phyloP scores from a whole-genome alignment of 306 rosid genomes.

The Citrullus mucosospermus region DNA sequence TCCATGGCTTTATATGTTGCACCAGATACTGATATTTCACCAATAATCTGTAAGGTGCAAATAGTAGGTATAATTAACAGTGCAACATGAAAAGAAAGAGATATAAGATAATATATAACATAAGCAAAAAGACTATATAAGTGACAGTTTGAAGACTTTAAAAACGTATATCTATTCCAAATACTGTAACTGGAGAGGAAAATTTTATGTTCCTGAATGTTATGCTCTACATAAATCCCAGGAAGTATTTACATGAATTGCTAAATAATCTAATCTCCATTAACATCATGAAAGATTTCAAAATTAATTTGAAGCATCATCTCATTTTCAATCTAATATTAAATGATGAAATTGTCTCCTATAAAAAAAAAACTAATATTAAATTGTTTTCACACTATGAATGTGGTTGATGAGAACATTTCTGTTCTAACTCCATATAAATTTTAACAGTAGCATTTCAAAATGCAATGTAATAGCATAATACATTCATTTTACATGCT shows the following conservation, averaged over 20 bases:
- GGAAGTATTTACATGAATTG: not conserved
- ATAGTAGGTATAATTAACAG: not conserved
- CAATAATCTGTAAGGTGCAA: conserved; percentile 52
- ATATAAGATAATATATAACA: not conserved
- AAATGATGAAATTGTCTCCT: not conserved
- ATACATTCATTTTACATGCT: not conserved
- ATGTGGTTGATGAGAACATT: not conserved
- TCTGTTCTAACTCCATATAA: not conserved
- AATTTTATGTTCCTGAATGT: not conserved
- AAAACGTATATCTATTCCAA: not conserved
- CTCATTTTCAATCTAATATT: not conserved
- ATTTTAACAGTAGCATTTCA: not conserved
- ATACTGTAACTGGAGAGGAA: not conserved
- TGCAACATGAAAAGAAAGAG: not conserved
- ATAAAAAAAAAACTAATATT: no score
- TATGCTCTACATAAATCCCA: not conserved
- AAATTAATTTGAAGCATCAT: not conserved
- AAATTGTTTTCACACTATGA: not conserved
- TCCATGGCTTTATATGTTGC: conserved; percentile 94
- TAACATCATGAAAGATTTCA: not conserved
- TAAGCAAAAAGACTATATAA: not conserved
- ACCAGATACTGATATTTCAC: conserved; percentile 84
- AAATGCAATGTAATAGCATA: not conserved
- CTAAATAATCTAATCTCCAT: not conserved
- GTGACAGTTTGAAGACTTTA: not conserved